Percentiles rank a stretch among this genome's conserved stretches.
Conservation (phyloP, 345 rosid genomes). For the Psidium guajava region DNA sequence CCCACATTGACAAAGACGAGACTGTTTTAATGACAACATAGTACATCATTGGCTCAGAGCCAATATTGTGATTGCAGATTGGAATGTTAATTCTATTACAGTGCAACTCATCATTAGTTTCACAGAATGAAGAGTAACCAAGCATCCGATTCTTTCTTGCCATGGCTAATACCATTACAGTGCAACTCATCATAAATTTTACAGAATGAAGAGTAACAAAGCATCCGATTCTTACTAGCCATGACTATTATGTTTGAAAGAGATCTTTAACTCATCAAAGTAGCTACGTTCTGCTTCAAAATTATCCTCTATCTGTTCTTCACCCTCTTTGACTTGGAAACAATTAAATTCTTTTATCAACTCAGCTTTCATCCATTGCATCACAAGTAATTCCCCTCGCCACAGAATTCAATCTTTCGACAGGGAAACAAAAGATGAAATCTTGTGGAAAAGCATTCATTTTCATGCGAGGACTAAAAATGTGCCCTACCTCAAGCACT, state of each 20-base stretch:
- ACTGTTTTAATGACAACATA: not conserved
- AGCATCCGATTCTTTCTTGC: not conserved
- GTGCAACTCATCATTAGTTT: not conserved
- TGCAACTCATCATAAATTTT: not conserved
- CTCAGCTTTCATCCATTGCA: not conserved
- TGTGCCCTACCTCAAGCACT: constrained; percentile 63
- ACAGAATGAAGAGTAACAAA: not conserved
- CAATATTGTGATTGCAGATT: not conserved
- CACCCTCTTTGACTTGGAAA: not conserved
- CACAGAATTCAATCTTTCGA: not conserved
- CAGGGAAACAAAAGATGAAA: not conserved
- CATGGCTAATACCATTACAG: not conserved
- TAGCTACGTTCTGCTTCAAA: not conserved
- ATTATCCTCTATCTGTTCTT: not conserved
- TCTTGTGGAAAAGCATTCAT: not conserved
- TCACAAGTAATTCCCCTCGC: not conserved
- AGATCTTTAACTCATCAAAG: not conserved
- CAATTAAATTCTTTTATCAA: not conserved
- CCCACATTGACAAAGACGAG: not conserved
- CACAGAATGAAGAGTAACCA: not conserved
- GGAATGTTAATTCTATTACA: not conserved
- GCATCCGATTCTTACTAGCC: not conserved
- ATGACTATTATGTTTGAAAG: not conserved
- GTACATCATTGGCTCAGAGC: not conserved
- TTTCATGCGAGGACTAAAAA: not conserved